A percentile compares a stretch with the other conserved stretches of the same genome.
Conservation (phyloP, 2,329 filamentous ascomycete species). For the Pestalotiopsis sp. region DNA sequence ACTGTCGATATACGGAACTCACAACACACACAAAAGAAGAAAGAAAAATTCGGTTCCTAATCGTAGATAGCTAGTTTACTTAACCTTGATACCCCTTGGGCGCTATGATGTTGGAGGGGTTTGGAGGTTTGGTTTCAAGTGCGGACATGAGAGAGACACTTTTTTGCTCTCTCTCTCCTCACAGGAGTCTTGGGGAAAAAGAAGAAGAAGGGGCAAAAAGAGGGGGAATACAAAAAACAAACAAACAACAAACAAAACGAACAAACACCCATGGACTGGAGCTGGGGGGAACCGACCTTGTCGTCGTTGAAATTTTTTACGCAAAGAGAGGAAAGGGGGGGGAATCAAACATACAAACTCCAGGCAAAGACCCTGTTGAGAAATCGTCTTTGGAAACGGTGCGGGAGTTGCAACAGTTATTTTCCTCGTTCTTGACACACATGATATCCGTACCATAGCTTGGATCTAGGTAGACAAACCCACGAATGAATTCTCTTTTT, state of each 20-base stretch:
- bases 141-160: too few species aligned
- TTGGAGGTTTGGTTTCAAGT: neutral
- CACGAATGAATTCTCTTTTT: neutral
- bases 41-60: conserved; percentile 21
- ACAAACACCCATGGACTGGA: neutral
- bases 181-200: neutral
- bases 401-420: neutral
- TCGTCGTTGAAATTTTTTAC: neutral
- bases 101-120: neutral
- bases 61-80: conserved; percentile 34
- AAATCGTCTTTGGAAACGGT: neutral
- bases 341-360: neutral
- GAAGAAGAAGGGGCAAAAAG: neutral
- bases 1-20: neutral
- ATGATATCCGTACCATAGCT: neutral
- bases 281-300: neutral
- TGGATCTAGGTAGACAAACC: neutral
- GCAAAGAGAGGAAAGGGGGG: neutral
- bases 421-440: neutral
- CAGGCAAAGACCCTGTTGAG: neutral
- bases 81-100: conserved; percentile 30
- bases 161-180: neutral
- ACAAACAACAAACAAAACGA: neutral
- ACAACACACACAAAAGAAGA: too few species aligned
- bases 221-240: neutral